These are phyloP conservation scores for Sonneratia alba DNA, from an alignment of 345 rosid species.

Conservation along the genomic window DNA sequence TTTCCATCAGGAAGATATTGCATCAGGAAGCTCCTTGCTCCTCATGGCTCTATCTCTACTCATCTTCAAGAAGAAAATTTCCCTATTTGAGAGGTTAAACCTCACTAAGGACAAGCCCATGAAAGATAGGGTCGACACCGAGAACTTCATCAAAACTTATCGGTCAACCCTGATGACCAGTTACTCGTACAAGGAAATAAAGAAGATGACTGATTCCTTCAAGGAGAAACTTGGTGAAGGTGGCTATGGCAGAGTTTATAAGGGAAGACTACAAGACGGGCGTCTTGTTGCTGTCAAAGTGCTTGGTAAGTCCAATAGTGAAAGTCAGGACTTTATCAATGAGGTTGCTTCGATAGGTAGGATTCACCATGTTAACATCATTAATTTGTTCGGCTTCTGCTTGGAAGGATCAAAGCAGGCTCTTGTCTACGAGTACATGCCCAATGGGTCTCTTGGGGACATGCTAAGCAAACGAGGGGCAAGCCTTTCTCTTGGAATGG, in stretches of 20 bases:
- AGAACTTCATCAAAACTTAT: constrained; percentile 20
- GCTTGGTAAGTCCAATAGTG: constrained; percentile 9
- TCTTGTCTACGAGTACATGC: constrained; percentile 23
- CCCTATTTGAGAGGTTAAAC: not conserved
- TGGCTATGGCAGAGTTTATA: constrained; percentile 19
- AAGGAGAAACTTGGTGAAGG: constrained; percentile 22
- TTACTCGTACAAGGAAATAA: constrained; percentile 17
- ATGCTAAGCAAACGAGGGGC: constrained; percentile 9
- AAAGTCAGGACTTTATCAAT: constrained; percentile 14
- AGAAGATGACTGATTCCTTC: constrained; percentile 17
- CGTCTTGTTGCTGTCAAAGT: constrained; percentile 14
- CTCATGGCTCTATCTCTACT: constrained; percentile 6
- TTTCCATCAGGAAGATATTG: constrained; percentile 17
- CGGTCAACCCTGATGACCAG: constrained; percentile 18
- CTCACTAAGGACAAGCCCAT: constrained; percentile 7
- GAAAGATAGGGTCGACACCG: constrained; percentile 15
- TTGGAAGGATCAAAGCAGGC: constrained; percentile 13
- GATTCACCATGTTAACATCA: constrained; percentile 22
- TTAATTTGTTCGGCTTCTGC: constrained; percentile 21
- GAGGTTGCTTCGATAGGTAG: constrained; percentile 21
- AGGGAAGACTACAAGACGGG: constrained; percentile 15
- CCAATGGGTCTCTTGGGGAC: constrained; percentile 22
- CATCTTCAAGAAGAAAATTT: constrained; percentile 10
- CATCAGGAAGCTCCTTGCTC: constrained; percentile 15
- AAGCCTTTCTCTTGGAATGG: constrained; percentile 1